phyloP scores from a whole-genome alignment of 2,329 filamentous ascomycete genomes.

The Cadophora malorum region DNA sequence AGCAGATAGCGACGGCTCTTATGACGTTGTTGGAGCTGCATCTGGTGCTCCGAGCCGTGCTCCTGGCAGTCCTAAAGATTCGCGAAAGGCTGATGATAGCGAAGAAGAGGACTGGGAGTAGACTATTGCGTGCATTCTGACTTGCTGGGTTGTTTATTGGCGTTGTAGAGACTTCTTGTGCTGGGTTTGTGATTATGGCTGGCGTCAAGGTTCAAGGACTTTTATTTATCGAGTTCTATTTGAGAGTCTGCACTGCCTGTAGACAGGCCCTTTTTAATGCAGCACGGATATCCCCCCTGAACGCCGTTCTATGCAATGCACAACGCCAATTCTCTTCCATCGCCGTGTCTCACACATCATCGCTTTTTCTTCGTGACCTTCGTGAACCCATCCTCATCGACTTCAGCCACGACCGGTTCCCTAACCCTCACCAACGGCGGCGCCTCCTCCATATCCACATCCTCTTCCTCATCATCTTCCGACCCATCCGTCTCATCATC shows the following conservation, averaged over 20 bases:
- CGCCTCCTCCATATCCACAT: conserved; percentile 74
- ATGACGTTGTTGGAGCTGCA: conserved; percentile 84
- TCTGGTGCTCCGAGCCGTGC: conserved; percentile 81
- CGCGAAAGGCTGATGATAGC: conserved; percentile 63
- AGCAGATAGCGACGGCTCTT: conserved; percentile 92
- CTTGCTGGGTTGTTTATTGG: conserved; percentile 28
- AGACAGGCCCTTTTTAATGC: conserved; percentile 27
- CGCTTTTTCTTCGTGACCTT: conserved; percentile 73
- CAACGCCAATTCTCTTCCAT: conserved; percentile 1
- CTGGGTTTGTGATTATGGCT: conserved; percentile 16
- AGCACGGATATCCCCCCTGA: conserved; percentile 37
- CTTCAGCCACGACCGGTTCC: conserved; percentile 71
- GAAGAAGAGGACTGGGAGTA: conserved; percentile 83
- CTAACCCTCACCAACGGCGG: conserved; percentile 62
- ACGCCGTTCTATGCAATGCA: conserved; percentile 33
- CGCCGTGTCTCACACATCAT: conserved; percentile 28
- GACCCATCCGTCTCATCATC: conserved; percentile 62
- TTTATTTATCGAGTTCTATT: conserved; percentile 22
- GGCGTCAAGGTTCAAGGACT: conserved; percentile 31
- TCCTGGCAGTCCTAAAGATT: conserved; percentile 68
- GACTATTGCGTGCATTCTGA: conserved; percentile 4
- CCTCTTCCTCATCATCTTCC: conserved; percentile 59
- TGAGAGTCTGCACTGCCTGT: conserved; percentile 19
- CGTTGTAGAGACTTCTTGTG: conserved; percentile 25
- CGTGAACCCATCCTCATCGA: conserved; percentile 84